These are phyloP conservation scores for Sugiyamaella qingdaonensis DNA, from an alignment of 805 yeast genomes.

Conservation along the genomic window DNA sequence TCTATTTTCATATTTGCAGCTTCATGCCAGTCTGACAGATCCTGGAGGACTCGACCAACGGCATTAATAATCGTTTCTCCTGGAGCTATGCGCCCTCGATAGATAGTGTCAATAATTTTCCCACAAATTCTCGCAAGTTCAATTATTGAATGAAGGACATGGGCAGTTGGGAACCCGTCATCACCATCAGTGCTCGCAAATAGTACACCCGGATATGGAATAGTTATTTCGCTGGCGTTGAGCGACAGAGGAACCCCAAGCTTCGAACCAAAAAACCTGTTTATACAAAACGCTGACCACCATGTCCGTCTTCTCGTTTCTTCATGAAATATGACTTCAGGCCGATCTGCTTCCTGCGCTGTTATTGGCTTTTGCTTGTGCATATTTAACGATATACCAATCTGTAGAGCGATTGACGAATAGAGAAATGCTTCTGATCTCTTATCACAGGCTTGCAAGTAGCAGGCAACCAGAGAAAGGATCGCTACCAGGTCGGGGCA, in stretches of 20 bases:
- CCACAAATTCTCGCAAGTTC: not conserved
- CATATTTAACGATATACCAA: not conserved
- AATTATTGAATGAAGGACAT: not conserved
- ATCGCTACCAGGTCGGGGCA: not conserved
- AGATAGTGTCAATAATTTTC: not conserved
- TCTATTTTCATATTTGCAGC: not conserved
- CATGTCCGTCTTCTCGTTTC: not conserved
- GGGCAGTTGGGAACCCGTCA: not conserved
- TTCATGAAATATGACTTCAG: not conserved
- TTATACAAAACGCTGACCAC: not conserved
- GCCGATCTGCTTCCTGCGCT: not conserved
- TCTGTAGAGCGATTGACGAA: not conserved
- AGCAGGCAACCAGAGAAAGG: not conserved
- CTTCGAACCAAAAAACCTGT: not conserved
- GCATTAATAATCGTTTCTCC: not conserved
- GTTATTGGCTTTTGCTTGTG: not conserved
- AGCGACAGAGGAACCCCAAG: not conserved
- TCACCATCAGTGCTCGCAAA: not conserved
- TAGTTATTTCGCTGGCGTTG: not conserved
- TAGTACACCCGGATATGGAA: not conserved
- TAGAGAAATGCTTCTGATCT: not conserved
- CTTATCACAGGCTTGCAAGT: not conserved
- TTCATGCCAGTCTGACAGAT: not conserved
- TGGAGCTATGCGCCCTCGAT: not conserved
- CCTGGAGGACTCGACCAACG: not conserved